Conservation (phyloP, 495 filamentous ascomycete genomes). For the Tricharina praecox region DNA sequence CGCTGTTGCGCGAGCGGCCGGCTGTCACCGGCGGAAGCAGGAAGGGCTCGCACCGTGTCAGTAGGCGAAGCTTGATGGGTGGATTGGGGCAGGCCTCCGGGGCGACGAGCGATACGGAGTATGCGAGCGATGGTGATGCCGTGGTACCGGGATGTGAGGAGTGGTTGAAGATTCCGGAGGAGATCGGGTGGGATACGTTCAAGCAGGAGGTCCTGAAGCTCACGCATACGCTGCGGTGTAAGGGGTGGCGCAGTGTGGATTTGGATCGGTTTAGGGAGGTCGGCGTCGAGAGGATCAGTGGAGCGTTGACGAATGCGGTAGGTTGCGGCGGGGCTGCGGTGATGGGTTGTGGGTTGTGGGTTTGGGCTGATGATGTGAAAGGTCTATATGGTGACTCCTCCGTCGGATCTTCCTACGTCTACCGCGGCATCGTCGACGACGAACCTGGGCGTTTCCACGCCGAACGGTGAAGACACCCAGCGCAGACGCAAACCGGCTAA, state of each 20-base stretch:
- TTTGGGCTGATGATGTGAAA: slow-evolving; percentile 6
- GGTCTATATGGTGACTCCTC: slow-evolving; percentile 72
- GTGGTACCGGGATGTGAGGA: slow-evolving; percentile 22
- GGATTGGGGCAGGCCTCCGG: background rate
- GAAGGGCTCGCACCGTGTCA: background rate
- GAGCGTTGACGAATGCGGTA: slow-evolving; percentile 87
- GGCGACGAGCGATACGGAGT: slow-evolving; percentile 17
- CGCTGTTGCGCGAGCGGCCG: background rate
- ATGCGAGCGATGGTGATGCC: slow-evolving; percentile 21
- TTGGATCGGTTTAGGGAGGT: slow-evolving; percentile 56
- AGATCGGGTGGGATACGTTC: slow-evolving; percentile 36
- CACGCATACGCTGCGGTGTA: slow-evolving; percentile 71
- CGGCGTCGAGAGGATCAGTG: slow-evolving; percentile 69
- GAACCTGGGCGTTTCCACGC: background rate
- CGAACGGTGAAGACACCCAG: background rate
- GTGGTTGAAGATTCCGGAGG: slow-evolving; percentile 17
- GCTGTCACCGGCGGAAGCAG: background rate
- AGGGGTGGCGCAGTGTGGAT: slow-evolving; percentile 73
- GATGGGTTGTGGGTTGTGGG: too few relatives aligned
- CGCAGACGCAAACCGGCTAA: slow-evolving; percentile 31
- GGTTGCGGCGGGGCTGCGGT: slow-evolving; percentile 8
- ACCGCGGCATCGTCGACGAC: background rate
- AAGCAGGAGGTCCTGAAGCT: slow-evolving; percentile 81
- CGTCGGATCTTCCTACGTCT: slow-evolving; percentile 35
- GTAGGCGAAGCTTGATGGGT: background rate